These are phyloP conservation scores for Torulaspora delbrueckii DNA, from an alignment of 805 yeast genomes.

Conservation along the genomic window DNA sequence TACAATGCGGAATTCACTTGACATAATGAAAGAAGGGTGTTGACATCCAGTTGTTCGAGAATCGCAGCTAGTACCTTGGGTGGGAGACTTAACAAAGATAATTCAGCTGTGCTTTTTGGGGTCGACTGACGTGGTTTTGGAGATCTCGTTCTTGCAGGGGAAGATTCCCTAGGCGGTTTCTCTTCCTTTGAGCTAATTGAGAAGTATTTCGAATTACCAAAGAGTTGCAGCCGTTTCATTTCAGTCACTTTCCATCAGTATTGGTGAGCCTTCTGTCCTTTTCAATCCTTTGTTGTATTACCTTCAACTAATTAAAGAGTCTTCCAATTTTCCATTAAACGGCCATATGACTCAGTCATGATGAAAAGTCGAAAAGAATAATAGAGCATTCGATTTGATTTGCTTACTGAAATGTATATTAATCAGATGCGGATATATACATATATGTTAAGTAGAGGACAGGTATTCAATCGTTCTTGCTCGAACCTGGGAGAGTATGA, in stretches of 20 bases:
- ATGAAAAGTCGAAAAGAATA: not conserved
- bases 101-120: not conserved
- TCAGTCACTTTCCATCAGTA: not conserved
- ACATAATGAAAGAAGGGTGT: constrained; percentile 22
- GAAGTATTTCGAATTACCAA: constrained; percentile 32
- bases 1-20: constrained; percentile 26
- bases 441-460: not conserved
- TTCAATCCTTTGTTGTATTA: not conserved
- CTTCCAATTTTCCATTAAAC: not conserved
- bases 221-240: constrained; percentile 23
- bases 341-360: not conserved
- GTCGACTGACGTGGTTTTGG: not conserved
- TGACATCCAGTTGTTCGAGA: constrained; percentile 23
- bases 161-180: not conserved
- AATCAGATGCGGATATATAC: not conserved
- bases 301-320: too few species aligned
- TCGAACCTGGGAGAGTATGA: constrained; percentile 15
- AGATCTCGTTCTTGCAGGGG: not conserved
- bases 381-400: too few species aligned
- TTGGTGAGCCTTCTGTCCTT: not conserved
- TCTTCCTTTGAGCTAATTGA: constrained; percentile 32
- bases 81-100: constrained; percentile 24
- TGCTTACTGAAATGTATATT: not conserved
- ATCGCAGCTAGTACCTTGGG: constrained; percentile 23
- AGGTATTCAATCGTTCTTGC: not conserved